These are phyloP conservation scores for Crucihimalaya himalaica DNA, from an alignment of 345 rosid genomes.

Conservation along the genomic window DNA sequence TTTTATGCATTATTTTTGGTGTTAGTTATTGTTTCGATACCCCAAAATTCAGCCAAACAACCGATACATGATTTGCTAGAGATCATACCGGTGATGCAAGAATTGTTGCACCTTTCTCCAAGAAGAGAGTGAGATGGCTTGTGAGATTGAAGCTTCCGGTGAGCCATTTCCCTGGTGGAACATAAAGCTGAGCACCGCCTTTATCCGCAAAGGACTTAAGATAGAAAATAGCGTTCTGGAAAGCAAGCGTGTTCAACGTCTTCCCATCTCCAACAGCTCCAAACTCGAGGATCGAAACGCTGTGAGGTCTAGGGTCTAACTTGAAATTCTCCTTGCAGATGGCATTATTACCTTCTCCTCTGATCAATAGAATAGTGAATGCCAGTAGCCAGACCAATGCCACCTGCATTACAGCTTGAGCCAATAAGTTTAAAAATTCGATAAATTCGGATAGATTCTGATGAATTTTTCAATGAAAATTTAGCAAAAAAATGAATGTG, in stretches of 20 bases:
- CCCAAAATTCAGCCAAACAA: background rate
- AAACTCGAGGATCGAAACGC: constrained; percentile 86
- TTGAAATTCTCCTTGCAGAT: constrained; percentile 51
- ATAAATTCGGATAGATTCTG: background rate
- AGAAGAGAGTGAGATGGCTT: constrained; percentile 91
- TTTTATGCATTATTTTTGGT: background rate
- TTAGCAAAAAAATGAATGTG: background rate
- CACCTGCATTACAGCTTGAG: constrained; percentile 47
- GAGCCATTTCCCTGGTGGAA: constrained; percentile 89
- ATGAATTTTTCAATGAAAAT: background rate
- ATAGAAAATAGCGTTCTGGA: constrained; percentile 92
- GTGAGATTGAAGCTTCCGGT: constrained; percentile 94
- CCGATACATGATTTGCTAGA: background rate
- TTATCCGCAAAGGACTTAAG: constrained; percentile 94
- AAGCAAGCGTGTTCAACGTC: constrained; percentile 75
- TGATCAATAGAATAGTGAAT: constrained; percentile 53
- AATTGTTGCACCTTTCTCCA: constrained; percentile 84
- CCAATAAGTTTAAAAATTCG: background rate
- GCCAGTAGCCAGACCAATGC: constrained; percentile 87
- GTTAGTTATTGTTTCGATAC: background rate
- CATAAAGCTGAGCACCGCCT: constrained; percentile 97
- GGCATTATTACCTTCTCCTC: constrained; percentile 43
- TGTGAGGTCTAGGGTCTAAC: constrained; percentile 78
- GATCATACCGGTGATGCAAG: constrained; percentile 83
- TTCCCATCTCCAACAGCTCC: constrained; percentile 95